Conservation (phyloP, 78 protist species). For the Emiliania huxleyi region DNA sequence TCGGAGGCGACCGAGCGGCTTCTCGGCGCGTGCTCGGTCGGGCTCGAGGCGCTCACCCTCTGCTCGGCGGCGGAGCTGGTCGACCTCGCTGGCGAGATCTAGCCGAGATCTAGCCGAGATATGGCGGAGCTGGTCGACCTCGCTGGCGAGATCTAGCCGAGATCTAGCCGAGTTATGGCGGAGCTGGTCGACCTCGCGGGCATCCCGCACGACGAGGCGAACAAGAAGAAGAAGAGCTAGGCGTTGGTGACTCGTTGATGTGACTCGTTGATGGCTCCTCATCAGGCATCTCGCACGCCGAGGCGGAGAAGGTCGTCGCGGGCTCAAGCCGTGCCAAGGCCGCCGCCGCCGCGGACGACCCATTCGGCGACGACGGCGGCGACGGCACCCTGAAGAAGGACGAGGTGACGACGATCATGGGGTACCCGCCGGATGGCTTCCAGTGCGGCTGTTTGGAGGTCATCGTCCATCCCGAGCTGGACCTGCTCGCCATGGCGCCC, state of each 20-base stretch:
- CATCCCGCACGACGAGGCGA: no score
- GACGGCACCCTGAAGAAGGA: not conserved
- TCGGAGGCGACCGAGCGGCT: not conserved
- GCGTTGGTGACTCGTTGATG: no score
- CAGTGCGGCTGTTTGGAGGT: conserved; percentile 6
- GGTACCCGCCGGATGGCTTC: conserved; percentile 33
- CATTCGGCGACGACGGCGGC: not conserved
- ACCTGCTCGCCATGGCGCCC: conserved; percentile 36
- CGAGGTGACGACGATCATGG: not conserved
- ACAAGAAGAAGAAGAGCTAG: no score
- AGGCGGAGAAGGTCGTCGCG: no score
- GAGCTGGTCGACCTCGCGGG: not conserved
- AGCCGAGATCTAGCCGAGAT: no score
- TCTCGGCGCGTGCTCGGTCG: not conserved
- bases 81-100: not conserved
- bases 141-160: no score
- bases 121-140: not conserved
- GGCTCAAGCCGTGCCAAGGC: no score
- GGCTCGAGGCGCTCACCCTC: not conserved
- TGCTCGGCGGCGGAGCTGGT: not conserved
- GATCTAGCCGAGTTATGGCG: no score
- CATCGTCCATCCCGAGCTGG: not conserved
- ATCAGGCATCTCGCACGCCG: no score
- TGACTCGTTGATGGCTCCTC: no score
- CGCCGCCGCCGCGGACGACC: no score